phyloP scores from a whole-genome alignment of 2,329 filamentous ascomycete species.

The Exophiala calicioides region DNA sequence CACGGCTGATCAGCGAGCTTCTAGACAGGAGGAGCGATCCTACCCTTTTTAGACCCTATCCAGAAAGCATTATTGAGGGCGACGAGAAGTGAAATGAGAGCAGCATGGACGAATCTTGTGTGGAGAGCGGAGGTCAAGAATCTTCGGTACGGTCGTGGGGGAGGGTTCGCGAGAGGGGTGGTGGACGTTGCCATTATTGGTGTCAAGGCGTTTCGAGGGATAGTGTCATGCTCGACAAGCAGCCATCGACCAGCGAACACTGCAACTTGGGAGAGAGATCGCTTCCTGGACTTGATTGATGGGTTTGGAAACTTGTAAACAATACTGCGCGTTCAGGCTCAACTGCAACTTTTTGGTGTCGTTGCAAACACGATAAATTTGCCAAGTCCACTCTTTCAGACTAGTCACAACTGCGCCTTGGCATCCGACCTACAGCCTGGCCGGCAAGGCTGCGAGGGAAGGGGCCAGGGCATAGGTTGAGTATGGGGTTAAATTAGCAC shows the following conservation, averaged over 20 bases:
- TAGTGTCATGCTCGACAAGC: conserved; percentile 16
- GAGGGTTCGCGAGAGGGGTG: conserved; percentile 9
- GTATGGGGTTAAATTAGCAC: no score
- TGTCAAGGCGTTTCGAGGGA: background rate
- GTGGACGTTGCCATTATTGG: conserved; percentile 18
- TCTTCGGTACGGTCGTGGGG: conserved; percentile 68
- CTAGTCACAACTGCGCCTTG: no score
- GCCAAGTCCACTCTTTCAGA: background rate
- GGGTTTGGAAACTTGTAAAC: conserved; percentile 1
- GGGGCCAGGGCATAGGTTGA: no score
- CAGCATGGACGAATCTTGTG: conserved; percentile 78
- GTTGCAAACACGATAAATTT: conserved; percentile 1
- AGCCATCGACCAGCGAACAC: conserved; percentile 22
- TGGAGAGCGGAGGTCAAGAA: conserved; percentile 88
- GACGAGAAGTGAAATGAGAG: conserved; percentile 66
- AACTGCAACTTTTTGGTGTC: conserved; percentile 11
- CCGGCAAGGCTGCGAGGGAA: no score
- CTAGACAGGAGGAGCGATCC: background rate
- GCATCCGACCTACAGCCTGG: no score
- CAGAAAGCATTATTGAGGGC: conserved; percentile 73
- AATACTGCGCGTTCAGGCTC: conserved; percentile 6
- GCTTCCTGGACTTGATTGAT: background rate
- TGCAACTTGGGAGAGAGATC: background rate
- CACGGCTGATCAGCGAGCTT: background rate
- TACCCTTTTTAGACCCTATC: conserved; percentile 63